Conservation (phyloP, 768 basidiomycete genomes). For the Boletus sp. region DNA sequence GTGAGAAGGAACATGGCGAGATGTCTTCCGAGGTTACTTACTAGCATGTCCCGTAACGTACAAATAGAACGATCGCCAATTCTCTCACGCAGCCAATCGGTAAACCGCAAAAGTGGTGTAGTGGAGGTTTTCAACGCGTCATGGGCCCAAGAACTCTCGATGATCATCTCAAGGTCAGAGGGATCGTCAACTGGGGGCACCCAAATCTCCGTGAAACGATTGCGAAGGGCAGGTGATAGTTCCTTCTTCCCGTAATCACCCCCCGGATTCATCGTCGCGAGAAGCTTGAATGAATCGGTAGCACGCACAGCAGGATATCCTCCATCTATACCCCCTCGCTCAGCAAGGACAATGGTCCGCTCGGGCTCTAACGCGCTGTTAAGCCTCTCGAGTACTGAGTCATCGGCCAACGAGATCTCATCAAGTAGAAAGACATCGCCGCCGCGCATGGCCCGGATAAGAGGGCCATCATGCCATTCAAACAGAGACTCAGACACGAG, state of each 20-base stretch:
- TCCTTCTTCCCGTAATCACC: slow-evolving; percentile 99
- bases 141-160: slow-evolving; percentile 65
- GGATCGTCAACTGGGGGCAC: slow-evolving; percentile 81
- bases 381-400: slow-evolving; percentile 94
- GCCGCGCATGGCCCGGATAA: slow-evolving; percentile 84
- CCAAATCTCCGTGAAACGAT: slow-evolving; percentile 99
- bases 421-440: slow-evolving; percentile 91
- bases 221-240: slow-evolving; percentile 91
- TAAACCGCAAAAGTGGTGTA: slow-evolving; percentile 66
- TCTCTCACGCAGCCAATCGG: slow-evolving; percentile 69
- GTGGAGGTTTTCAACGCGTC: slow-evolving; percentile 57
- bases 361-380: slow-evolving; percentile 96
- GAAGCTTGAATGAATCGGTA: slow-evolving; percentile 70
- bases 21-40: slow-evolving; percentile 35
- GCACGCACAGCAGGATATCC: slow-evolving; percentile 70
- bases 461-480: slow-evolving; percentile 97
- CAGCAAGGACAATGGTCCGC: slow-evolving; percentile 86
- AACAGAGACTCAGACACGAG: slow-evolving; percentile 72
- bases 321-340: slow-evolving; percentile 77
- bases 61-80: slow-evolving; percentile 64
- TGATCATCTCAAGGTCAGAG: slow-evolving; percentile 74
- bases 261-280: slow-evolving; percentile 99
- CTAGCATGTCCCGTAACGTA: slow-evolving; percentile 86
- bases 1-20: neutral
- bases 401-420: slow-evolving; percentile 96